Evolutionary conservation across 1,139 yeast genomes (phyloP).

Genomic region (Entelexis paramagnoliae): DNA sequence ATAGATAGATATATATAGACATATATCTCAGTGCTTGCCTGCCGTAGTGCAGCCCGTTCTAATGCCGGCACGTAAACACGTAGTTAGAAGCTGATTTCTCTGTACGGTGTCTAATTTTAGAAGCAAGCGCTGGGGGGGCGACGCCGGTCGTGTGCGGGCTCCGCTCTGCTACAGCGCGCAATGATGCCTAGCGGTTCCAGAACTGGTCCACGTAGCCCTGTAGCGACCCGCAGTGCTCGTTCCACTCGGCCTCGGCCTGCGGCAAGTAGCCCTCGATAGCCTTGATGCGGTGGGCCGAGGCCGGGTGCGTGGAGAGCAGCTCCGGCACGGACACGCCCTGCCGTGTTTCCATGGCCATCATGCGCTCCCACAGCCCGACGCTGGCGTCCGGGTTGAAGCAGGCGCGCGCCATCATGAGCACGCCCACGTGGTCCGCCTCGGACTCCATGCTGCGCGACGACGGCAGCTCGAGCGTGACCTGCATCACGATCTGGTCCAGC

Average conservation of each 20-base stretch:
- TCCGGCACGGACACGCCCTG: constrained; percentile 37
- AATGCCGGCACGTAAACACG: too few relatives aligned
- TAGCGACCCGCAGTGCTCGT: constrained; percentile 10
- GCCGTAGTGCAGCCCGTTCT: too few relatives aligned
- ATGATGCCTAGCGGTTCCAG: background rate
- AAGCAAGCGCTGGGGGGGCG: too few relatives aligned
- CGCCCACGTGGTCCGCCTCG: constrained; percentile 91
- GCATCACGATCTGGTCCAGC: constrained; percentile 47
- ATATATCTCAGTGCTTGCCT: too few relatives aligned
- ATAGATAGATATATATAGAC: too few relatives aligned
- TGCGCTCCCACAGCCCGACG: constrained; percentile 68
- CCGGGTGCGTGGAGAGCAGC: constrained; percentile 83
- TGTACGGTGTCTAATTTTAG: too few relatives aligned
- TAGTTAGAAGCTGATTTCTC: too few relatives aligned
- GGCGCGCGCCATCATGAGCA: constrained; percentile 81
- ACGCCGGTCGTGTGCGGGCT: too few relatives aligned
- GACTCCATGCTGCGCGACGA: constrained; percentile 88
- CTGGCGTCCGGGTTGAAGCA: constrained; percentile 74
- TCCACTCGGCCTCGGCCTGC: constrained; percentile 38
- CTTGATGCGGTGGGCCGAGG: constrained; percentile 57
- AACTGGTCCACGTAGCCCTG: constrained; percentile 1
- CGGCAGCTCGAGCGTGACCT: constrained; percentile 60
- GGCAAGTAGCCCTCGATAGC: constrained; percentile 68
- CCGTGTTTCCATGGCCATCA: constrained; percentile 50
- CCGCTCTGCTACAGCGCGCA: too few relatives aligned